phyloP scores from a whole-genome alignment of 495 filamentous ascomycete species.

The Aeminium ludgeri region DNA sequence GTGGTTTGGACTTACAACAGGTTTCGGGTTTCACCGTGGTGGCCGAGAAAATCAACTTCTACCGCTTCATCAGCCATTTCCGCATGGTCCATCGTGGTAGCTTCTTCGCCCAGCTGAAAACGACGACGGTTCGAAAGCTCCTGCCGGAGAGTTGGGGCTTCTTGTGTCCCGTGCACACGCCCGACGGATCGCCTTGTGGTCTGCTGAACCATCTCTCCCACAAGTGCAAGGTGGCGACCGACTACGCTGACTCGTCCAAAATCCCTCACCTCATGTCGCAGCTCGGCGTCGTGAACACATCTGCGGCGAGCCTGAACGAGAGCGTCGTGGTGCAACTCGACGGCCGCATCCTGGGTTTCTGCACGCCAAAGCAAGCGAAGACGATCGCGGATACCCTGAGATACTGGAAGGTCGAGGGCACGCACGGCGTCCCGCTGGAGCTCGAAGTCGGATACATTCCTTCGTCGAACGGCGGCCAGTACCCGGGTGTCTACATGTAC shows the following conservation, averaged over 20 bases:
- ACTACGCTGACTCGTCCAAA: conserved; percentile 48
- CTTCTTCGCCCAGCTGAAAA: conserved; percentile 96
- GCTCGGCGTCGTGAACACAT: conserved; percentile 56
- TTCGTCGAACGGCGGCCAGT: conserved; percentile 71
- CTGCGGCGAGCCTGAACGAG: conserved; percentile 57
- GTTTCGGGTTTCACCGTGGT: conserved; percentile 88
- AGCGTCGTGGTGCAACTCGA: conserved; percentile 80
- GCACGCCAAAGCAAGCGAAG: conserved; percentile 61
- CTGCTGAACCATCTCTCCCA: conserved; percentile 90
- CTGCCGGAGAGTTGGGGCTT: conserved; percentile 97
- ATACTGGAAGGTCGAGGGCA: conserved; percentile 88
- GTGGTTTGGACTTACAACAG: conserved; percentile 86
- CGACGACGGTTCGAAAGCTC: conserved; percentile 87
- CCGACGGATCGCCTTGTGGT: conserved; percentile 88
- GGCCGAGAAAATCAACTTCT: conserved; percentile 97
- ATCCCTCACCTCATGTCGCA: conserved; percentile 55
- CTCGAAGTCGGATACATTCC: conserved; percentile 89
- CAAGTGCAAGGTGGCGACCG: conserved; percentile 78
- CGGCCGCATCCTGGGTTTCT: conserved; percentile 79
- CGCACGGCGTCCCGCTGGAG: conserved; percentile 63
- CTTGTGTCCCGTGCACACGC: conserved; percentile 91
- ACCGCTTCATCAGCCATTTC: conserved; percentile 97
- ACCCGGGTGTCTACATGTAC: conserved; percentile 89
- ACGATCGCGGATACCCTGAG: conserved; percentile 67
- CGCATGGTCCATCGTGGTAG: conserved; percentile 97